A percentile compares a stretch with the other conserved stretches of the same genome.
These are phyloP conservation scores for Yamadazyma akitaensis DNA, from an alignment of 805 yeast species.

Conservation along the genomic window DNA sequence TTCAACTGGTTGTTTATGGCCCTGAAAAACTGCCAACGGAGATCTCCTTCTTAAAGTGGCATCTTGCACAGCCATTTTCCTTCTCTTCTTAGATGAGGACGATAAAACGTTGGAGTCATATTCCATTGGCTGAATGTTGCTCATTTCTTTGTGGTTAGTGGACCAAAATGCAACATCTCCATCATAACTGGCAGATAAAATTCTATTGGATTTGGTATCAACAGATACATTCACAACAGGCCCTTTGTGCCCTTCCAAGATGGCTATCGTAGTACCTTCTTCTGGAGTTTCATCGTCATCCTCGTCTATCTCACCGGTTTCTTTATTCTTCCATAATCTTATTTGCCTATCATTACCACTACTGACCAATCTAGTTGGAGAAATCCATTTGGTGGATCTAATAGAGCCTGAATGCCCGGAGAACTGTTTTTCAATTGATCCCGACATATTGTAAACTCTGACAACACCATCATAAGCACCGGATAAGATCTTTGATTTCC, in stretches of 20 bases:
- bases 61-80: slow-evolving; percentile 76
- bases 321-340: slow-evolving; percentile 78
- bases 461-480: slow-evolving; percentile 96
- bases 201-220: slow-evolving; percentile 50
- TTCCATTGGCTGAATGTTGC: slow-evolving; percentile 48
- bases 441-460: slow-evolving; percentile 80
- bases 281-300: slow-evolving; percentile 43
- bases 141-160: slow-evolving; percentile 78
- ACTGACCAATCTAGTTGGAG: slow-evolving; percentile 70
- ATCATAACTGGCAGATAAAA: slow-evolving; percentile 85
- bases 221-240: slow-evolving; percentile 77
- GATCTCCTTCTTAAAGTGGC: slow-evolving; percentile 75
- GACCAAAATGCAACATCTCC: slow-evolving; percentile 84
- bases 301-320: slow-evolving; percentile 28
- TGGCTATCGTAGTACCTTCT: slow-evolving; percentile 75
- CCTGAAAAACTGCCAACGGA: slow-evolving; percentile 73
- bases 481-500: slow-evolving; percentile 60
- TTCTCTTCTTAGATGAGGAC: slow-evolving; percentile 83
- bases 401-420: slow-evolving; percentile 89
- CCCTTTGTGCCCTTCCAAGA: slow-evolving; percentile 85
- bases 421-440: slow-evolving; percentile 74
- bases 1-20: slow-evolving; percentile 86
- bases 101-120: slow-evolving; percentile 51
- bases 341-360: slow-evolving; percentile 88
- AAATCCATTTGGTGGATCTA: slow-evolving; percentile 75